Base-by-base conservation (phyloP, 352 stramenopile genomes). In the Pythium guiyangense region DNA sequence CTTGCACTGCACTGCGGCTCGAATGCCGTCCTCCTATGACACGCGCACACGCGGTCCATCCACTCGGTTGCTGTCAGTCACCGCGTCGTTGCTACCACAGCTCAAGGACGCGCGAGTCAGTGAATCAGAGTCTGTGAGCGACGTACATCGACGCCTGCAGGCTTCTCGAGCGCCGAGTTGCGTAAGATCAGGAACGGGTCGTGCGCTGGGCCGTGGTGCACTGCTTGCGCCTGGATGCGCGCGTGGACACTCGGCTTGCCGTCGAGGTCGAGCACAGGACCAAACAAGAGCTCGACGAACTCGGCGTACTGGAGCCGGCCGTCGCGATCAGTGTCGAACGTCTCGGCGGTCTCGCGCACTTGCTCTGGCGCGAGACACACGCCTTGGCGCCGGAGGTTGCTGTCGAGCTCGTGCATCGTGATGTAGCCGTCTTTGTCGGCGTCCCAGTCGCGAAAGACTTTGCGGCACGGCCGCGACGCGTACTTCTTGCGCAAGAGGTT, bases 381-480 rank as follows among this genome's bases (percentile, higher is more conserved):
- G 1, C 74, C 74, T 25, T 84, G 77, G 0, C 69, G 59, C 17
- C 68, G 64, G 22, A 87, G 50, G 48, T 82, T 85, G 11, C 6
- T 60, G 20, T 82, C 66, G 11, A 87, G 63, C 51, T 87, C 77
- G 9, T 55, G 26, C 27, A 78, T 34, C 17, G 65, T 80, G 27
- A 87, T 70, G 22, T 57, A 64, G 25, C 77, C 74, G 58, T 73
- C 74, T 62, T 82, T 83, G 58, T 87, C 69, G 3, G 66, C 60
- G 20, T 87, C 77, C 77, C 77, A 87, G 62, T 82, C 67, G 12
- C 74, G 74, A 55, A 87, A 87, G 4, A 79, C 66, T 25, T 73
- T 61, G n/a, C 71, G 66, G 4, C 82, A 52, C 58, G 60, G 62
- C 22, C 60, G 56, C 6, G 57, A 59, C 43, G 77, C 68, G 53